Conservation (phyloP, 108 stramenopile genomes). For the Fragilariopsis cylindrus region DNA sequence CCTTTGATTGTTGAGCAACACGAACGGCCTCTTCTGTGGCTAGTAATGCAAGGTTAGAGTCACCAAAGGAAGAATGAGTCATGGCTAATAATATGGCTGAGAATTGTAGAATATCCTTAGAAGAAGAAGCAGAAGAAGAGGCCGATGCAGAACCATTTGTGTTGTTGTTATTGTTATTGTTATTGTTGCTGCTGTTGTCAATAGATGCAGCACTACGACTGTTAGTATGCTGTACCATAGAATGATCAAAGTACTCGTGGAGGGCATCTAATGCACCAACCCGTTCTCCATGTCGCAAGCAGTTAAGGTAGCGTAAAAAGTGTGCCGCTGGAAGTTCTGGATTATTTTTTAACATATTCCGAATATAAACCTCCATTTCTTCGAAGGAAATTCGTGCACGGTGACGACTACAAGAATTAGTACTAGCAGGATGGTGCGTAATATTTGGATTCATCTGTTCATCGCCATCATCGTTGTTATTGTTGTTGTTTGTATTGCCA, state of each 20-base stretch:
- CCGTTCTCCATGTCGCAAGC: slow-evolving; percentile 73
- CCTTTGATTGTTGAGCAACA: slow-evolving; percentile 92
- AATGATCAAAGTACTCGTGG: slow-evolving; percentile 94
- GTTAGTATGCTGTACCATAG: slow-evolving; percentile 64
- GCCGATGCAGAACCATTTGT: background rate
- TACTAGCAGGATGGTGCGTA: background rate
- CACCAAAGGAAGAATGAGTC: slow-evolving; percentile 74
- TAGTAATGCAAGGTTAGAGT: slow-evolving; percentile 59
- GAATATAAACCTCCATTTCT: slow-evolving; percentile 34
- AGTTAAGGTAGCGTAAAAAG: slow-evolving; percentile 82
- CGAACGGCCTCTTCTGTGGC: slow-evolving; percentile 92
- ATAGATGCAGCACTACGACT: background rate
- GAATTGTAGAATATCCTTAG: slow-evolving; percentile 73
- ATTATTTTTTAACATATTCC: slow-evolving; percentile 37
- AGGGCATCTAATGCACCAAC: slow-evolving; percentile 82
- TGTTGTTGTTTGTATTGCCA: background rate
- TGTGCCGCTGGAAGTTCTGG: slow-evolving; percentile 84
- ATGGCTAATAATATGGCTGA: slow-evolving; percentile 79
- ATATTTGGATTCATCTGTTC: background rate
- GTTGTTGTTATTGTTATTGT: background rate
- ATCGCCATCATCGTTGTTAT: background rate
- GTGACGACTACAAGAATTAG: background rate
- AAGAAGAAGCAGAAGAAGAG: background rate
- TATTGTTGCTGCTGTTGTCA: slow-evolving; percentile 16
- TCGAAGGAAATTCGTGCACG: slow-evolving; percentile 28